Evolutionary conservation across 495 filamentous ascomycete species (phyloP).

Genomic region (Aspergillus haitiensis): DNA sequence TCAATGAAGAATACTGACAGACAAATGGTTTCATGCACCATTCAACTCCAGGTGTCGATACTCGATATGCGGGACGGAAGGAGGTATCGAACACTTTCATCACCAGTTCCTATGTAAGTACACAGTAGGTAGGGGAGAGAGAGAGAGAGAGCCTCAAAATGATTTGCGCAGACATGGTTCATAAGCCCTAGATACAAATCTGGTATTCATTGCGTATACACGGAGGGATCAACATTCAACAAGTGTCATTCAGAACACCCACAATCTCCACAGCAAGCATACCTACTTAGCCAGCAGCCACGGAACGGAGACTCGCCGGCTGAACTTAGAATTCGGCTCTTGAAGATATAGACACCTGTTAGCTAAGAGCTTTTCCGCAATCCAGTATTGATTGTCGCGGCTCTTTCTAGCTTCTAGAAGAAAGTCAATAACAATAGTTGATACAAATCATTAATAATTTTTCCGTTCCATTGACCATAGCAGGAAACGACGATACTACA

Average conservation of each 20-base stretch:
- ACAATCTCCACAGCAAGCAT: neutral
- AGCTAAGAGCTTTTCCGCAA: constrained; percentile 20
- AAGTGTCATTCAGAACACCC: neutral
- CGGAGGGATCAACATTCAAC: neutral
- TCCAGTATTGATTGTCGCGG: constrained; percentile 18
- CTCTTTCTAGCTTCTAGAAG: neutral
- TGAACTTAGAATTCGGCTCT: constrained; percentile 12
- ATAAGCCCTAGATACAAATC: neutral
- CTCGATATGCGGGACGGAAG: neutral
- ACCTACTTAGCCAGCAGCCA: neutral
- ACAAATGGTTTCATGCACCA: neutral
- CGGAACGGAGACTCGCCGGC: neutral
- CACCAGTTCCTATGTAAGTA: neutral
- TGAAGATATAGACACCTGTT: neutral
- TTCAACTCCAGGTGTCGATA: neutral
- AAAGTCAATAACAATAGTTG: neutral
- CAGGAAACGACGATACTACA: too few species aligned
- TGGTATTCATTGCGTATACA: constrained; percentile 1
- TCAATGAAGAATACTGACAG: too few species aligned
- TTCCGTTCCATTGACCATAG: neutral
- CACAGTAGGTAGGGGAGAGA: too few species aligned
- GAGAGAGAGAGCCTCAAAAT: neutral
- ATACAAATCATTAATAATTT: neutral
- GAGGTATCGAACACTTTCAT: neutral
- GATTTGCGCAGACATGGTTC: neutral